Base-by-base conservation (phyloP, 305 asterid genomes). In the Fraxinus sp. region DNA sequence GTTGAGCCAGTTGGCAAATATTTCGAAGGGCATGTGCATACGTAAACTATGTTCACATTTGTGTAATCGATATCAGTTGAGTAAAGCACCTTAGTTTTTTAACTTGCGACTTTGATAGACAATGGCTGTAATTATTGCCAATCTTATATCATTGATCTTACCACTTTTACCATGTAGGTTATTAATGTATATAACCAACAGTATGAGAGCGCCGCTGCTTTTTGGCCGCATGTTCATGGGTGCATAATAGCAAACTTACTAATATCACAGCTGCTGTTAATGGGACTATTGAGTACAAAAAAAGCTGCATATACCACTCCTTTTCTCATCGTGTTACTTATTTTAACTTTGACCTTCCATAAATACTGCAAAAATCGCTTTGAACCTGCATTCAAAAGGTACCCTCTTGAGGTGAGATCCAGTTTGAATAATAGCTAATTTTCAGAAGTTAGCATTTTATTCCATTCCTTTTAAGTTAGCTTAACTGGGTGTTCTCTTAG, bases 211-310 rank as follows among this genome's bases (percentile, higher is more conserved):
- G 30, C 30, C 1, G 30, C 91, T 79, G 98, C 95, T 4, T 96
- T 96, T 78, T 96, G 98, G 99, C 99, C 98, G 0, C 95, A 93
- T 7, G 97, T 96, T 76, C 99, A 96, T 78, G 89, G 91, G 46
- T 97, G 97, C 4, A 96, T 96, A 77, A 78, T 96, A 77, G 98
- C 98, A 39, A 91, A 97, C 92, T 87, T 96, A 79, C 83, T 94
- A 74, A 91, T 96, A 82, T 96, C 99, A n/a, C 98, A 96, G 49
- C 89, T 96, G 82, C 98, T 94, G 30, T 83, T 96, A 49, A 76
- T 94, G 86, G 98, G 99, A 74, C 87, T 96, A 72, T 80, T 96
- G 86, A 91, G 98, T 89, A 94, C 98, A 18, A 94, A 94, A 94
- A 80, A 89, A 84, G 98, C 99, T 79, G 93, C 90, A 30, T 91